Conservation (phyloP, 768 basidiomycete species). For the Brasilioporus rufonigricans region DNA sequence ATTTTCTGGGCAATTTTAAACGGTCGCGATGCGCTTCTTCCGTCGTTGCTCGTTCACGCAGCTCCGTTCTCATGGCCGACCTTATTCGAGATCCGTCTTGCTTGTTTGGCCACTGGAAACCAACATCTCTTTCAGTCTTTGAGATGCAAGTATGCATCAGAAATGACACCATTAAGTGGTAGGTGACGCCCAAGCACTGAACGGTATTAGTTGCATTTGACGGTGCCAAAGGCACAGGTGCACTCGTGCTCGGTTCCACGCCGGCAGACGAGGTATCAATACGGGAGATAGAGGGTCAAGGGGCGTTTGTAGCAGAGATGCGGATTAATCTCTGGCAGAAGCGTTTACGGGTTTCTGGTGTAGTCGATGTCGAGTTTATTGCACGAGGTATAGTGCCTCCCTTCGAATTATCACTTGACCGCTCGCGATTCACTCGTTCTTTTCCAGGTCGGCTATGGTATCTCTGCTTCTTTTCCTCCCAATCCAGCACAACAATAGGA, state of each 20-base stretch:
- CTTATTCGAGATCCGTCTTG: slow-evolving; percentile 59
- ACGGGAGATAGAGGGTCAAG: slow-evolving; percentile 48
- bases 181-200: not conserved
- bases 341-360: slow-evolving; percentile 62
- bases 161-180: slow-evolving; percentile 16
- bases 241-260: slow-evolving; percentile 41
- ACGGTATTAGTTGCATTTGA: not conserved
- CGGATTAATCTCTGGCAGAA: slow-evolving; percentile 60
- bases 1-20: slow-evolving; percentile 76
- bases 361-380: slow-evolving; percentile 62
- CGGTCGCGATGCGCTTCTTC: slow-evolving; percentile 38
- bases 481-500: slow-evolving; percentile 5
- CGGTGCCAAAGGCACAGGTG: slow-evolving; percentile 42
- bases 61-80: slow-evolving; percentile 42
- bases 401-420: not conserved
- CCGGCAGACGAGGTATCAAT: slow-evolving; percentile 56
- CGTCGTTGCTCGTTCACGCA: slow-evolving; percentile 54
- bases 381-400: slow-evolving; percentile 40
- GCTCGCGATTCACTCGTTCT: not conserved
- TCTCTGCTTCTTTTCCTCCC: slow-evolving; percentile 21
- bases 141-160: slow-evolving; percentile 13
- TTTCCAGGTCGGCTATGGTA: slow-evolving; percentile 29
- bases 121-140: slow-evolving; percentile 28
- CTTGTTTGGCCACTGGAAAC: slow-evolving; percentile 45
- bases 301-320: slow-evolving; percentile 48